These are phyloP conservation scores for Solanum ossicruentum DNA, from an alignment of 257 asterid species.

Conservation along the genomic window DNA sequence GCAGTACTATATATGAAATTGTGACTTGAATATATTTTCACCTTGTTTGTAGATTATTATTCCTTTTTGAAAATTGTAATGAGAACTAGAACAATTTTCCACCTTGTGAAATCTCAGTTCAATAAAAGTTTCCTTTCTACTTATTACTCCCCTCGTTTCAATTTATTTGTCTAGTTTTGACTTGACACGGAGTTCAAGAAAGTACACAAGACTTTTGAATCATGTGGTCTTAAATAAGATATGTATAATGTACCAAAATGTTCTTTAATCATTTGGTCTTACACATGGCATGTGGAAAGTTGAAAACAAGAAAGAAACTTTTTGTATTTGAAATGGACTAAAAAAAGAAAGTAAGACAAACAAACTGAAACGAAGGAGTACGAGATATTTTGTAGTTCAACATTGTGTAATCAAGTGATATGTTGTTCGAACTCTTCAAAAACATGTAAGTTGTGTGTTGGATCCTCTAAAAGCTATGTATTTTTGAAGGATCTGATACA, in stretches of 20 bases:
- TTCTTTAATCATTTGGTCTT: not conserved
- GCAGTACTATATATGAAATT: not conserved
- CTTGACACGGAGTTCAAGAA: not conserved
- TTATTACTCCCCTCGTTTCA: not conserved
- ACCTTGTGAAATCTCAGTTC: constrained; percentile 3
- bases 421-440: too few species aligned
- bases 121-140: not conserved
- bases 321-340: not conserved
- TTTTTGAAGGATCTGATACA: not conserved
- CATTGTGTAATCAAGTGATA: not conserved
- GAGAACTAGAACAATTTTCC: constrained; percentile 20
- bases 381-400: not conserved
- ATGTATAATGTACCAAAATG: not conserved
- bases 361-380: not conserved
- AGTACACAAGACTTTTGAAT: not conserved
- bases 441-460: not conserved
- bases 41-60: constrained; percentile 27
- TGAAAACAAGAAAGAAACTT: not conserved
- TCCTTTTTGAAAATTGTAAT: constrained; percentile 23
- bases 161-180: not conserved
- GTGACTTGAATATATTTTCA: not conserved
- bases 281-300: not conserved
- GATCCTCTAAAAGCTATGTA: not conserved
- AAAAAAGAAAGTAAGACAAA: not conserved
- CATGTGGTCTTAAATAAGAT: not conserved